Evolutionary conservation across 2,329 filamentous ascomycete genomes (phyloP), one percentile per base, ranked within the genome.

Genomic region (Beauveria rudraprayagi): DNA sequence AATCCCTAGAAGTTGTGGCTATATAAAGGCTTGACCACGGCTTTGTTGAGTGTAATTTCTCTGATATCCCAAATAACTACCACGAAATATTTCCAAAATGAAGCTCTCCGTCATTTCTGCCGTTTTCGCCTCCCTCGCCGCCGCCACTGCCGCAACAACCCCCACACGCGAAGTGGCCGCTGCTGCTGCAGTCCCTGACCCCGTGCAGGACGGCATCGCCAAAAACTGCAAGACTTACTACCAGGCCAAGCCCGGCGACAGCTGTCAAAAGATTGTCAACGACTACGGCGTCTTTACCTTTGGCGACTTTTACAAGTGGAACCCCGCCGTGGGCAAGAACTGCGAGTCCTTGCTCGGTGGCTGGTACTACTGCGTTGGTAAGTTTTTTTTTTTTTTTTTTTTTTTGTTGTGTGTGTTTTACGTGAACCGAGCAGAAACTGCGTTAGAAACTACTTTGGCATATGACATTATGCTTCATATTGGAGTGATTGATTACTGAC

Each of bases 321-420:
- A 62, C 55, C 60, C 55, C 4, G 46, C 40, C 11, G 55, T 59
- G 30, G 50, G 50, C 22, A 30, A 19, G n/a, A 26, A 60, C 57
- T 62, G 60, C 47, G 24, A 56, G 47, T 50, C 53, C 26, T 48
- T 62, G 19, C 56, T 56, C 46, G 46, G 40, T 17, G 48, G 30
- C n/a, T 50, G 51, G 28, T 57, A 62, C 47, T 40, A 44, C 44
- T 22, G 44, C 10, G 19, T 47, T 14, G 34, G 34, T 37, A 1
- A 14, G 34, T 34, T 14, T 14, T 34, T 34, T 5, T 11, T 30
- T 8, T 24, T 22, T 46, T 8, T 46, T 22, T 46, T 11, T 30
- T 34, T 30, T 30, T 11, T 34, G n/a, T n/a, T n/a, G n/a, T n/a
- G n/a, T n/a, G 11, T 10, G 10, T 1, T 47, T 16, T 47, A 34